Evolutionary conservation across 495 filamentous ascomycete genomes (phyloP), one percentile per base, ranked within the genome.

Genomic region (Hypoxylon crocopeplum): DNA sequence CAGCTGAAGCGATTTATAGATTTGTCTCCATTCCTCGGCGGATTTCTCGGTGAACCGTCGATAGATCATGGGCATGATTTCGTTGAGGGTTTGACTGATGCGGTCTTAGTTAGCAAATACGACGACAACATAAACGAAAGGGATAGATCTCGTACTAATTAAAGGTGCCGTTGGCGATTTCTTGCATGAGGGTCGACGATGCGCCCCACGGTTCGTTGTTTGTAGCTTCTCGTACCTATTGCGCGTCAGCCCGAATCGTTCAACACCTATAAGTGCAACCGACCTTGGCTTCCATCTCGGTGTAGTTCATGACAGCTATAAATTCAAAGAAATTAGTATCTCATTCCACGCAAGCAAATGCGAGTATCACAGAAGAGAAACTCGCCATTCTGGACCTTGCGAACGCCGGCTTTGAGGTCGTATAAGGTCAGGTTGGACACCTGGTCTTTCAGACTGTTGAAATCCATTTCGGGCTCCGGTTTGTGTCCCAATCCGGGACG

Each of bases 31-130:
- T 74, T 99, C 94, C 70, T 99, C 94, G 37, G 95, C 92, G 15
- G 91, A 82, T 77, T 99, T 99, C 70, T 99, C 94, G 48, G 94
- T 99, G 69, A 99, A 99, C 40, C 94, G 88, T 69, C 95, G 95
- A 79, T 99, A 99, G 64, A 99, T 97, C 90, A 99, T 90, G 39
- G 94, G 94, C 94, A 99, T 99, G 70, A 99, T 98, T 74, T 99
- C 94, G 71, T 97, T 98, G 27, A 99, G 88, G 33, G 92, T 82
- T 85, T 96, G 92, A 69, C 94, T 98, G 65, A 40, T 20, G 34
- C 10, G 21, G 17, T 34, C 25, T 4, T 46, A 20, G 37, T 55
- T 41, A 41, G 56, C 1, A 45, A 38, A 10, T 13, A 10, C 39
- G n/a, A 24, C 13, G 40, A 46, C 16, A 10, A n/a, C 13, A 15